phyloP scores from a whole-genome alignment of 805 yeast genomes.

The Candida peoriensis region DNA sequence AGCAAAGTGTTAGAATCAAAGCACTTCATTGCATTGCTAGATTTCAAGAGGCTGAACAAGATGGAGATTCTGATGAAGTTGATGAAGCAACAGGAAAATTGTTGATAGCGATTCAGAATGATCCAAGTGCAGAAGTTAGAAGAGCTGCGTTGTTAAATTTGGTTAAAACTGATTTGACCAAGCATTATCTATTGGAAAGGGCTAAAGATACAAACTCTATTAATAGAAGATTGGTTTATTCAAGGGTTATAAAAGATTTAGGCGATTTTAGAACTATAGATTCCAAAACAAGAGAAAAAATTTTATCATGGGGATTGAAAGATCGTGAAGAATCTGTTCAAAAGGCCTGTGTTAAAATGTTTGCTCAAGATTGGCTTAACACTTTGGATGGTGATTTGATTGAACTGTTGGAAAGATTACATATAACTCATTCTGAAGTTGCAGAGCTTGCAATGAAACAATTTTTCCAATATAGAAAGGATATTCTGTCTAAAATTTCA shows the following conservation, averaged over 20 bases:
- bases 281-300: constrained; percentile 52
- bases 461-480: constrained; percentile 58
- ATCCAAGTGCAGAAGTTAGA: constrained; percentile 83
- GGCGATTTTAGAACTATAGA: constrained; percentile 57
- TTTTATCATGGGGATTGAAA: constrained; percentile 79
- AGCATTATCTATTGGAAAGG: constrained; percentile 63
- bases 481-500: constrained; percentile 51
- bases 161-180: constrained; percentile 46
- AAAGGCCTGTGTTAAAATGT: constrained; percentile 65
- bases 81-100: constrained; percentile 45
- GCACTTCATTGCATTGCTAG: constrained; percentile 77
- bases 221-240: constrained; percentile 68
- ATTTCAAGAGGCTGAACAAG: constrained; percentile 51
- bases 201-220: constrained; percentile 74
- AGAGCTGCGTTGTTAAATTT: constrained; percentile 76
- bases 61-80: constrained; percentile 23
- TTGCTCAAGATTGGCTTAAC: constrained; percentile 69
- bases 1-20: constrained; percentile 72
- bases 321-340: constrained; percentile 78
- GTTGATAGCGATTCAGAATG: constrained; percentile 58
- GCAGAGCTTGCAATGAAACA: constrained; percentile 64
- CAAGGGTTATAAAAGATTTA: constrained; percentile 61
- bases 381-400: constrained; percentile 63
- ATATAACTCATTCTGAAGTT: constrained; percentile 60
- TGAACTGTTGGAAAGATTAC: constrained; percentile 65